Percentiles rank a stretch among this genome's conserved stretches.
These are phyloP conservation scores for Annona cherimola DNA, from an alignment of 164 flowering plant genomes.

Conservation along the genomic window DNA sequence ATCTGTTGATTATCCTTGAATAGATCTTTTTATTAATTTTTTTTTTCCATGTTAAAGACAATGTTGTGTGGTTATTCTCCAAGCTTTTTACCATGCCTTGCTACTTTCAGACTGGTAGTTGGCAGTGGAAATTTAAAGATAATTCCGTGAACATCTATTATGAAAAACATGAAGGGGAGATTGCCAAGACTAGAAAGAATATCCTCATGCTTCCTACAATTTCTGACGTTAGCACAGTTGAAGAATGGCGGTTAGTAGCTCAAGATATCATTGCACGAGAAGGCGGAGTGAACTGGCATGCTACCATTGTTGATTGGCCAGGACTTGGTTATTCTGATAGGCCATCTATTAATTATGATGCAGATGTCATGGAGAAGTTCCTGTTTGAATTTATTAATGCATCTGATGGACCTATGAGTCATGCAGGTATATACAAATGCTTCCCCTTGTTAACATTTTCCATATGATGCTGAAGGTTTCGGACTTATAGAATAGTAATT, in stretches of 20 bases:
- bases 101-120: constrained; percentile 44
- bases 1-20: not conserved
- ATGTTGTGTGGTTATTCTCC: not conserved
- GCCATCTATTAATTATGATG: constrained; percentile 77
- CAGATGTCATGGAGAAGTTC: constrained; percentile 89
- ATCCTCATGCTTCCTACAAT: constrained; percentile 87
- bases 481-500: not conserved
- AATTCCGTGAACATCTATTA: constrained; percentile 60
- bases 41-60: not conserved
- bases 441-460: not conserved
- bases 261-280: constrained; percentile 49
- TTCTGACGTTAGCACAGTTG: constrained; percentile 96
- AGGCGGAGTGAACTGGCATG: constrained; percentile 53
- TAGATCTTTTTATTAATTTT: not conserved
- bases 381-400: constrained; percentile 70
- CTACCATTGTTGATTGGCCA: constrained; percentile 95
- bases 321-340: constrained; percentile 86
- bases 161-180: constrained; percentile 59
- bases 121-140: constrained; percentile 83
- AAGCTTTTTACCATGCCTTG: not conserved
- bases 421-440: constrained; percentile 33
- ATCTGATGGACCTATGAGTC: constrained; percentile 56
- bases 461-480: not conserved
- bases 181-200: constrained; percentile 36
- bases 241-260: constrained; percentile 90